Evolutionary conservation across 495 filamentous ascomycete species (phyloP), one percentile per base, ranked within the genome.

Genomic region (Aspergillus nanangensis): DNA sequence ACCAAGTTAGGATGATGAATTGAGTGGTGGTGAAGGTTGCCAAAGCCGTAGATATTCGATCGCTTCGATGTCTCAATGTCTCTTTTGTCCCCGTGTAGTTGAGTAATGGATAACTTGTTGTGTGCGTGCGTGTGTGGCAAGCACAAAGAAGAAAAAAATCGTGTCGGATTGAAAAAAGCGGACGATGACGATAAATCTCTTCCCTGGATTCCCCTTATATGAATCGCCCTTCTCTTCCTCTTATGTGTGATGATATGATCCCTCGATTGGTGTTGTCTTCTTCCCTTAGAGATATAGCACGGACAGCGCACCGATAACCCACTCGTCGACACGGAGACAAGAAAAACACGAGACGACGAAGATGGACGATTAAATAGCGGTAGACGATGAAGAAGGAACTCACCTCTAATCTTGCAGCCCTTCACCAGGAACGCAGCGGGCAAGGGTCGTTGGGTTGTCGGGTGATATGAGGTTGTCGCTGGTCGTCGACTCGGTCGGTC

Each of bases 321-420:
- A 15, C 35, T 14, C 35, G 22, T 22, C 21, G 17, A 15, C 52
- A 54, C 53, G 45, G 54, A 56, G 51, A 59, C 61, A 24, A 50
- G 51, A 60, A 57, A 21, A 25, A 38, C 20, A 53, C 42, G 44
- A 45, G 48, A 47, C 48, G 39, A 35, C 33, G 45, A 46, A 49
- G 41, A 53, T 48, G 36, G 31, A 46, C 44, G 44, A 49, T 39
- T n/a, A n/a, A n/a, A n/a, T n/a, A n/a, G n/a, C n/a, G n/a, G n/a
- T n/a, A n/a, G n/a, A n/a, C n/a, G n/a, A n/a, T n/a, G n/a, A 27
- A 40, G 38, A 29, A 39, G 44, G 47, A 61, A 69, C 70, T 71
- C 62, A 74, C 70, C 70, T 71, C 68, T 69, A 65, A 60, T 57
- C 62, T 57, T 68, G 65, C 60, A 66, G 67, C 67, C 68, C 67